Percentiles rank a stretch among this genome's conserved stretches.
These are phyloP conservation scores for Pholiota adiposa DNA, from an alignment of 1,284 basidiomycete species.

Conservation along the genomic window DNA sequence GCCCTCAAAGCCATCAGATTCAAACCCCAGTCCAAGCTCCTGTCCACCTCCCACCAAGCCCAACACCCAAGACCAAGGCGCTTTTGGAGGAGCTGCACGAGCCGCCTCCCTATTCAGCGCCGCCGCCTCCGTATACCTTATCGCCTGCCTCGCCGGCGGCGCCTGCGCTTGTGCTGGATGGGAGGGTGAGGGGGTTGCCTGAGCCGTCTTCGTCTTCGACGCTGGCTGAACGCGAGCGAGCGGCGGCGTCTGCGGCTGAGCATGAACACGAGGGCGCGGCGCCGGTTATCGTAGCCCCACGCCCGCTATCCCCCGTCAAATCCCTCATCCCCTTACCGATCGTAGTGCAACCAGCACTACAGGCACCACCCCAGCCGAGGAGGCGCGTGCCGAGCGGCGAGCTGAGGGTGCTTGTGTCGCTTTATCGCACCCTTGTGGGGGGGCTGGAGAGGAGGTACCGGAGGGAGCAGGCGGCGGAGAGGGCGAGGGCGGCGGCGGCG, in stretches of 20 bases:
- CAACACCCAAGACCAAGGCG: neutral
- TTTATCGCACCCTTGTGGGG: conserved; percentile 25
- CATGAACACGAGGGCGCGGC: neutral
- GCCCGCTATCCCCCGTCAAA: neutral
- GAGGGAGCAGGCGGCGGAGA: conserved; percentile 4
- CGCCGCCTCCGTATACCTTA: conserved; percentile 19
- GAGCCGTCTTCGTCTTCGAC: too few relatives aligned
- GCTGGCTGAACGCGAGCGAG: too few relatives aligned
- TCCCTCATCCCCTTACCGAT: neutral
- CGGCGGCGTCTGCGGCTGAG: neutral
- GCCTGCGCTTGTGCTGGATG: too few relatives aligned
- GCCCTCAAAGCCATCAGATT: too few relatives aligned
- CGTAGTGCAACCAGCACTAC: neutral
- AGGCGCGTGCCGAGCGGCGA: conserved; percentile 21
- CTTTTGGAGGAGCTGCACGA: neutral
- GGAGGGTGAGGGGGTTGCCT: too few relatives aligned
- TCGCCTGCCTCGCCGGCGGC: neutral
- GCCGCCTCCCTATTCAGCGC: conserved; percentile 11
- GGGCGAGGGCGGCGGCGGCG: neutral
- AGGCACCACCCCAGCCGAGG: neutral
- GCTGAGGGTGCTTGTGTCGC: conserved; percentile 22
- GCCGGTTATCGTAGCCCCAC: neutral
- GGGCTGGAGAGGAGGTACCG: conserved; percentile 23
- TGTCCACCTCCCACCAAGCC: neutral
- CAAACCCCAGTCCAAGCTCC: neutral